Evolutionary conservation across 1,284 basidiomycete species (phyloP).

Genomic region (Polyporus tsugae): DNA sequence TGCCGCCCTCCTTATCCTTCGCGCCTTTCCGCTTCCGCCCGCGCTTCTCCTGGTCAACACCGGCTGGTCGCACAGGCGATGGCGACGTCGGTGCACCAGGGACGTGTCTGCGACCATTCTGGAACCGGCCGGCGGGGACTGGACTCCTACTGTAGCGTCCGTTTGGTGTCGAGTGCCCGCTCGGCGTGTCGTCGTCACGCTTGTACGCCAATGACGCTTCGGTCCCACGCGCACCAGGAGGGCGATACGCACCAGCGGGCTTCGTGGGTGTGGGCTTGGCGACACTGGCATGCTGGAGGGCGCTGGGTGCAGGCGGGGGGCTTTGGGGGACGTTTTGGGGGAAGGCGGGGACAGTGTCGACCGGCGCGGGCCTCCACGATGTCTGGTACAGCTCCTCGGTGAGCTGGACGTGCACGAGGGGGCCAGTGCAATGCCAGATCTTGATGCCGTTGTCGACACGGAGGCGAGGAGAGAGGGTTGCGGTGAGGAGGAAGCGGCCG

Average conservation of each 20-base stretch:
- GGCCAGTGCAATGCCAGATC: constrained; percentile 93
- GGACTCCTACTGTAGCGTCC: constrained; percentile 67
- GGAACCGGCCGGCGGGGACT: constrained; percentile 55
- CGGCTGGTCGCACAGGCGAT: constrained; percentile 52
- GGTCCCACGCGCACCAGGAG: constrained; percentile 90
- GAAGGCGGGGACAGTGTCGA: constrained; percentile 77
- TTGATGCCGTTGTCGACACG: constrained; percentile 98
- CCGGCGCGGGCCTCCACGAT: constrained; percentile 81
- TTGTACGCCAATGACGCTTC: constrained; percentile 88
- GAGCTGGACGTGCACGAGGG: constrained; percentile 81
- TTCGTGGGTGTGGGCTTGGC: constrained; percentile 61
- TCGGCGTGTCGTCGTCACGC: constrained; percentile 81
- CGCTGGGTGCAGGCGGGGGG: constrained; percentile 74
- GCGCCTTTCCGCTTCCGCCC: constrained; percentile 62
- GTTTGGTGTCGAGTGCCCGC: constrained; percentile 66
- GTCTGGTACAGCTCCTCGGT: constrained; percentile 91
- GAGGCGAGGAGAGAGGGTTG: constrained; percentile 91
- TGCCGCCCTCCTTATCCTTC: constrained; percentile 50
- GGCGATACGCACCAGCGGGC: constrained; percentile 86
- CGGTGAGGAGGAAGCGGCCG: constrained; percentile 92
- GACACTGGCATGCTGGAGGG: constrained; percentile 50
- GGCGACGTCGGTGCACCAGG: constrained; percentile 72
- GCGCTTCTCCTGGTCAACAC: constrained; percentile 50
- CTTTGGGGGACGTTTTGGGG: constrained; percentile 77
- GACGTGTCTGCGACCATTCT: constrained; percentile 57